These are phyloP conservation scores for Quaeritorhiza haematococci DNA, from an alignment of 371 early-diverging fungal genomes.

Conservation along the genomic window DNA sequence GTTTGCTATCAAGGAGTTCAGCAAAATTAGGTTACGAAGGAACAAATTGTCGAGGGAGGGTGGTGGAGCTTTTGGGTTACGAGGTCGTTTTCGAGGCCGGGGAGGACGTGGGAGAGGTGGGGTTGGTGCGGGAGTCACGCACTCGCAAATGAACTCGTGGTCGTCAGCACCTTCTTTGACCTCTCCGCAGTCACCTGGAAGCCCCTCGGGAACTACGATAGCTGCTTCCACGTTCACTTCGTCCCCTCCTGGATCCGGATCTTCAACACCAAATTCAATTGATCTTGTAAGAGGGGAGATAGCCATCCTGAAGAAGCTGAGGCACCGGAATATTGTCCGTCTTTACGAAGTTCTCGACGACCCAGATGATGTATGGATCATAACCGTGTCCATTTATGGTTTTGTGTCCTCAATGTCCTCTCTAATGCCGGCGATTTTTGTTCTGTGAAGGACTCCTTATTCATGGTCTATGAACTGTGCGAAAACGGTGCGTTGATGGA, in stretches of 20 bases:
- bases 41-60: conserved; percentile 5
- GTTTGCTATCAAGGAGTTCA: conserved; percentile 84
- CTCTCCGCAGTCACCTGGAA: background rate
- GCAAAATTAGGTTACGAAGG: conserved; percentile 72
- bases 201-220: no score
- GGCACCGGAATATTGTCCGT: conserved; percentile 81
- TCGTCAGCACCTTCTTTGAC: background rate
- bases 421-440: background rate
- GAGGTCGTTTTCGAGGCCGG: conserved; percentile 39
- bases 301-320: conserved; percentile 88
- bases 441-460: conserved; percentile 32
- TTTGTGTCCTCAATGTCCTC: background rate
- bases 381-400: background rate
- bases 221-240: no score
- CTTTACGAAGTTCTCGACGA: conserved; percentile 92
- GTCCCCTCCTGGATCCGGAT: no score
- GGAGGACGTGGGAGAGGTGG: conserved; percentile 33
- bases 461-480: conserved; percentile 81
- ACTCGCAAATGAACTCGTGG: background rate
- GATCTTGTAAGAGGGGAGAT: conserved; percentile 86
- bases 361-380: conserved; percentile 47
- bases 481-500: conserved; percentile 71
- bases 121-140: background rate
- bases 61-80: conserved; percentile 17
- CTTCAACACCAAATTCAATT: conserved; percentile 63